Evolutionary conservation across 2,329 filamentous ascomycete species (phyloP), one percentile per base, ranked within the genome.

Genomic region (Ambrosiella beaveri): DNA sequence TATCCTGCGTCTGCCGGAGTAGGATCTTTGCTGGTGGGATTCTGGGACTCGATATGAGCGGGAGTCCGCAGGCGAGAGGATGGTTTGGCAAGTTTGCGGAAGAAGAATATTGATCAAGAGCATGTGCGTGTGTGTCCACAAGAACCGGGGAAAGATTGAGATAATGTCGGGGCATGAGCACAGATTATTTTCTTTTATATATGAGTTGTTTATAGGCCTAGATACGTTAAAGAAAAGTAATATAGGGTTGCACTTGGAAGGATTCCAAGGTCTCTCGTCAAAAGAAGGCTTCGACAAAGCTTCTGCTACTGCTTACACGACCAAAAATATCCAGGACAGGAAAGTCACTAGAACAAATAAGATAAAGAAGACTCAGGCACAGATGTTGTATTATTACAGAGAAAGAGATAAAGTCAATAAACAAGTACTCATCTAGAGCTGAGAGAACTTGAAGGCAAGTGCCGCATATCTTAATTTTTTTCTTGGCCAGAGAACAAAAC

Each of bases 241-340:
- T 35, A 51, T 37, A 51, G 47, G 27, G 47, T 51, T 11, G 47
- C 35, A 51, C 15, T 51, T 51, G 47, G 47, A 51, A 47, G 47
- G 47, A 51, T 51, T 51, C 27, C 27, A 19, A 7, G 8, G 17
- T 51, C 27, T 51, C 47, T 51, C 44, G n/a, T 47, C n/a, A 2
- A 51, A 51, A 51, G 47, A 51, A 51, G 17, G 27, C 47, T 51
- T 51, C 47, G 15, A 51, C 47, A 51, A 27, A 51, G 47, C 47
- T 51, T 51, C 47, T 27, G 27, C 35, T 51, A 47, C 44, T 47
- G 44, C 44, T 47, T 15, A 47, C 7, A 47, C 19, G n/a, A 17
- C n/a, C n/a, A 47, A 47, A 47, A 47, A 47, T 47, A 6, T n/a
- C 44, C 9, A 13, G n/a, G 44, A 47, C 44, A 47, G n/a, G 44